phyloP scores from a whole-genome alignment of 2,329 filamentous ascomycete species.

The Microsporum ferrugineum region DNA sequence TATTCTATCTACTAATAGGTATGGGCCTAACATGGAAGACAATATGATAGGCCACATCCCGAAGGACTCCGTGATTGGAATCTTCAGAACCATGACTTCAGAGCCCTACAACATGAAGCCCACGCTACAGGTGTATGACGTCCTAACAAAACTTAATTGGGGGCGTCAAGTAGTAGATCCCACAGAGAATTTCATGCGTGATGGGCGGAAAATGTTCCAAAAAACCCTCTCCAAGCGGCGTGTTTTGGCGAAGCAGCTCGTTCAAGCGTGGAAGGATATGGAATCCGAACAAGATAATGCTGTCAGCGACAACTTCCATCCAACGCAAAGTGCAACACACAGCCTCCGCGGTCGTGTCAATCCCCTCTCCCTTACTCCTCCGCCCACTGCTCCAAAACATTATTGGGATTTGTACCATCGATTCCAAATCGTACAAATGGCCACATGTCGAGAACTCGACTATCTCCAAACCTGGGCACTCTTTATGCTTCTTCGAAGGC shows the following conservation, averaged over 20 bases:
- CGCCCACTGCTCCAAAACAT: background rate
- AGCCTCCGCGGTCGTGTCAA: background rate
- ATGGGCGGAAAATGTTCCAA: constrained; percentile 23
- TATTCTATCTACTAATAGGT: constrained; percentile 40
- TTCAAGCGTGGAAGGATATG: background rate
- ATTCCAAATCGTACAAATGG: constrained; percentile 8
- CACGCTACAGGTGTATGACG: constrained; percentile 44
- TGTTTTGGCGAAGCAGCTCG: constrained; percentile 1
- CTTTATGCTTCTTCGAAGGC: constrained; percentile 10
- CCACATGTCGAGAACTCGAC: constrained; percentile 8
- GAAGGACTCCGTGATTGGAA: constrained; percentile 35
- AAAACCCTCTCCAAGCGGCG: constrained; percentile 21
- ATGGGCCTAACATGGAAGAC: constrained; percentile 22
- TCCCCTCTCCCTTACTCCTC: background rate
- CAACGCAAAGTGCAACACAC: too few species aligned
- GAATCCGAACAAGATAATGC: background rate
- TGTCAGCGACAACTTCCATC: background rate
- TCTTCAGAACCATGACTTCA: constrained; percentile 51
- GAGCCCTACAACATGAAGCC: constrained; percentile 48
- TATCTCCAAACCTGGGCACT: constrained; percentile 14
- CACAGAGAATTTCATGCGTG: constrained; percentile 21
- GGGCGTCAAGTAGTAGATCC: constrained; percentile 13
- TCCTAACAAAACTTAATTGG: constrained; percentile 23
- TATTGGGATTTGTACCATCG: constrained; percentile 12
- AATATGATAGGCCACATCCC: constrained; percentile 27